Conservation (phyloP, 2,329 filamentous ascomycete genomes). For the Chaetomiaceae sp. region DNA sequence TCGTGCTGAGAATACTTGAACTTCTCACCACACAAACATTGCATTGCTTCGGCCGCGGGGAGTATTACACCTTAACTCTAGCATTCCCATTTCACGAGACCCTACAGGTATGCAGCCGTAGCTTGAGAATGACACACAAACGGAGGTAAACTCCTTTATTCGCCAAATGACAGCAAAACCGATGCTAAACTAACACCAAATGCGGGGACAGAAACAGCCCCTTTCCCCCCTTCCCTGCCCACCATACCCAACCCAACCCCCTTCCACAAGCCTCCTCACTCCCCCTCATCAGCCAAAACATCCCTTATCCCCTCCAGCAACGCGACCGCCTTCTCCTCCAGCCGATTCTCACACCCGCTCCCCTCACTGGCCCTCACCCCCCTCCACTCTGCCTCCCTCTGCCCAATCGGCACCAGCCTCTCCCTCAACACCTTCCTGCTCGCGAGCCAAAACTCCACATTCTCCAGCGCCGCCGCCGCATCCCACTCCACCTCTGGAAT, state of each 20-base stretch:
- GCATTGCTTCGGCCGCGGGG: no score
- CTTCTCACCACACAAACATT: no score
- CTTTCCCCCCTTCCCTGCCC: no score
- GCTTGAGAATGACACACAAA: no score
- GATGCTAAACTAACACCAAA: no score
- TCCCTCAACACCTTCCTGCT: slow-evolving; percentile 64
- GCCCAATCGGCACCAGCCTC: slow-evolving; percentile 64
- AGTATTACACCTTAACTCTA: no score
- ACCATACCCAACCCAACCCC: no score
- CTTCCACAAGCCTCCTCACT: slow-evolving; percentile 3
- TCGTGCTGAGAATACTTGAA: no score
- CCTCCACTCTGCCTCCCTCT: slow-evolving; percentile 63
- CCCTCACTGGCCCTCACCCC: slow-evolving; percentile 35
- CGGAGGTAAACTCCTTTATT: no score
- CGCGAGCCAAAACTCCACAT: slow-evolving; percentile 74
- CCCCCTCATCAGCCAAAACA: slow-evolving; percentile 43
- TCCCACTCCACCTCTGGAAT: slow-evolving; percentile 71
- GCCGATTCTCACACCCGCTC: slow-evolving; percentile 50
- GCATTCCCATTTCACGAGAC: no score
- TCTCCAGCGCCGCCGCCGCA: slow-evolving; percentile 63
- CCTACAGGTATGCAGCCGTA: no score
- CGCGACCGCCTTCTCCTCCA: slow-evolving; percentile 70
- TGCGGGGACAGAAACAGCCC: not conserved
- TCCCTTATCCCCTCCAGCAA: slow-evolving; percentile 58
- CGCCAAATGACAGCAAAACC: no score